These are phyloP conservation scores for Leishmania gerbilli DNA, from an alignment of 208 protist genomes.

Conservation along the genomic window DNA sequence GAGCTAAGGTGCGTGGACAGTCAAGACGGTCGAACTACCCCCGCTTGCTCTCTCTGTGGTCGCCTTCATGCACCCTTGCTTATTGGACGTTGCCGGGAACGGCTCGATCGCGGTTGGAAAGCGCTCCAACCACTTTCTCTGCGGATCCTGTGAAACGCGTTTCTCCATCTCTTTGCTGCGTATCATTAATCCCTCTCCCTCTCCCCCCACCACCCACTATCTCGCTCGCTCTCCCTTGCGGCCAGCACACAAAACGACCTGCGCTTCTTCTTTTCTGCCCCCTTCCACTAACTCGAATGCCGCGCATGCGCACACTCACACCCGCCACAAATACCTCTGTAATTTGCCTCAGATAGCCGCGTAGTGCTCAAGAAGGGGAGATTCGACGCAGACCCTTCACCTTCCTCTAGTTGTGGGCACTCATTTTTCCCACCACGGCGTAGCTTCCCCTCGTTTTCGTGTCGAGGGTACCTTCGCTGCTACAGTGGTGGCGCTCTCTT, in stretches of 20 bases:
- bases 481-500: not conserved
- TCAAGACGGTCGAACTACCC: too few relatives aligned
- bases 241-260: not conserved
- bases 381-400: not conserved
- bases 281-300: too few relatives aligned
- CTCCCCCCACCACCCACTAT: not conserved
- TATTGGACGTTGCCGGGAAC: not conserved
- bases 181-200: not conserved
- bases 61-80: not conserved
- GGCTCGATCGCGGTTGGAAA: not conserved
- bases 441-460: not conserved
- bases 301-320: not conserved
- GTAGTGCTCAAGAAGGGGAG: not conserved
- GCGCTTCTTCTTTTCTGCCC: not conserved
- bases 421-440: not conserved
- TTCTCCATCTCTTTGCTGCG: not conserved
- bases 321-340: not conserved
- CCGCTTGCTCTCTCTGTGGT: not conserved
- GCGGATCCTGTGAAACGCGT: too few relatives aligned
- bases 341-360: not conserved
- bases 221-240: not conserved
- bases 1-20: not conserved
- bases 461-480: not conserved
- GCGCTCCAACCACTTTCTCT: not conserved
- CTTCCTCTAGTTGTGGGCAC: not conserved